Evolutionary conservation across 371 early-diverging fungal species (phyloP).

Genomic region (Gilbertella persicaria): DNA sequence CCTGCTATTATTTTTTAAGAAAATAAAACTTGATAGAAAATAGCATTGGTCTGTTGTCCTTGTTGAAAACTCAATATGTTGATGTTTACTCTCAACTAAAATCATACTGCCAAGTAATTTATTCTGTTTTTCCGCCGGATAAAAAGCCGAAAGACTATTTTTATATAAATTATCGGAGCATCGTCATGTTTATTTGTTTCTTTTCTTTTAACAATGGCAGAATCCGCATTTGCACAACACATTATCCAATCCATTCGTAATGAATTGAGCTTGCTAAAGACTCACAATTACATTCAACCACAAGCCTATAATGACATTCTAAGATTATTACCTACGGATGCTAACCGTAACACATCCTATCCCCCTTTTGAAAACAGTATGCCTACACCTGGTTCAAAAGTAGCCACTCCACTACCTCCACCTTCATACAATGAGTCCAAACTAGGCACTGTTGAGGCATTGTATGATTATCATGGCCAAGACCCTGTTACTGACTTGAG

Average conservation of each 20-base stretch:
- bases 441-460: slow-evolving; percentile 37
- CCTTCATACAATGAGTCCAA: slow-evolving; percentile 17
- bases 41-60: too few relatives aligned
- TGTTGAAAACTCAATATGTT: too few relatives aligned
- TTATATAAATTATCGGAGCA: too few relatives aligned
- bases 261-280: slow-evolving; percentile 42
- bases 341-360: background rate
- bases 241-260: slow-evolving; percentile 45
- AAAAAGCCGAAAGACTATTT: too few relatives aligned
- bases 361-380: slow-evolving; percentile 4
- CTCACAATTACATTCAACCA: slow-evolving; percentile 34
- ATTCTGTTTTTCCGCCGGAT: too few relatives aligned
- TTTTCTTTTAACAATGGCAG: slow-evolving; percentile 20
- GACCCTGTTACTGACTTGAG: slow-evolving; percentile 44
- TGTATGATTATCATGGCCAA: slow-evolving; percentile 46
- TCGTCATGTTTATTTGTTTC: too few relatives aligned
- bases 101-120: too few relatives aligned
- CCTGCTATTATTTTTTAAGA: too few relatives aligned
- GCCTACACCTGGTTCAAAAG: slow-evolving; percentile 6
- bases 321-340: slow-evolving; percentile 30
- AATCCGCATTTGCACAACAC: slow-evolving; percentile 29
- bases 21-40: too few relatives aligned
- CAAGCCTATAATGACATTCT: slow-evolving; percentile 40
- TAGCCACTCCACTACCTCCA: slow-evolving; percentile 10
- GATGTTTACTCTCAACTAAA: too few relatives aligned